Conservation (phyloP, 164 flowering plant genomes). For the Nelumbo lutea region DNA sequence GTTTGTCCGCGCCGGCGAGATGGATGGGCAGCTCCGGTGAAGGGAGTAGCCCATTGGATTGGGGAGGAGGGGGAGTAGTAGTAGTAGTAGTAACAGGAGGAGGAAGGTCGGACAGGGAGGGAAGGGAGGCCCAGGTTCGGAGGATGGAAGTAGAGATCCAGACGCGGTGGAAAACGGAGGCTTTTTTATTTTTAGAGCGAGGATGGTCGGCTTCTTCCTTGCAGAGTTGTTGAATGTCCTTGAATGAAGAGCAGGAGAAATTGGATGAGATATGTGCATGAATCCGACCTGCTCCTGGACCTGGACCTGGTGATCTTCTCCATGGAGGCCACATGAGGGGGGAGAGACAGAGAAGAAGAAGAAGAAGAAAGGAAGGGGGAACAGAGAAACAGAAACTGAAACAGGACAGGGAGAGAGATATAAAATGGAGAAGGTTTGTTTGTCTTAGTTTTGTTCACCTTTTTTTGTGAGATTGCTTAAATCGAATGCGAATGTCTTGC, state of each 20-base stretch:
- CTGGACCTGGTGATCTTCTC: slow-evolving; percentile 28
- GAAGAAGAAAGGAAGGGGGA: background rate
- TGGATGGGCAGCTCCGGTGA: background rate
- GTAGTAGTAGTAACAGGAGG: no score
- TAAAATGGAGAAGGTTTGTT: background rate
- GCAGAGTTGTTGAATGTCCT: slow-evolving; percentile 51
- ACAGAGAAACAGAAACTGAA: background rate
- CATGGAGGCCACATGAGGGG: slow-evolving; percentile 54
- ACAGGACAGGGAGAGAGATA: background rate
- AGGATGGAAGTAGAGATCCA: slow-evolving; percentile 34
- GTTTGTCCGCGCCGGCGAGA: slow-evolving; percentile 23
- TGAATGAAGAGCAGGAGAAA: slow-evolving; percentile 55
- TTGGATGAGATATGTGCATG: slow-evolving; percentile 7
- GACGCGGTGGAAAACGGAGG: slow-evolving; percentile 54
- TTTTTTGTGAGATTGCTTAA: slow-evolving; percentile 3
- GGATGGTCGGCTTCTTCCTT: slow-evolving; percentile 21
- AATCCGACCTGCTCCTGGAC: background rate
- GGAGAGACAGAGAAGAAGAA: background rate
- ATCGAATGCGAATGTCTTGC: slow-evolving; percentile 3
- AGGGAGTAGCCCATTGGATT: slow-evolving; percentile 1
- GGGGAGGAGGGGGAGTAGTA: background rate
- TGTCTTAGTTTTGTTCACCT: background rate
- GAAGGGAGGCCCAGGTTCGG: slow-evolving; percentile 27
- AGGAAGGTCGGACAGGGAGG: background rate
- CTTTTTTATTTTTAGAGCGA: slow-evolving; percentile 9